Evolutionary conservation across 169 alveolate species (phyloP), one percentile per base, ranked within the genome.

Genomic region (Plasmodium gaboni): DNA sequence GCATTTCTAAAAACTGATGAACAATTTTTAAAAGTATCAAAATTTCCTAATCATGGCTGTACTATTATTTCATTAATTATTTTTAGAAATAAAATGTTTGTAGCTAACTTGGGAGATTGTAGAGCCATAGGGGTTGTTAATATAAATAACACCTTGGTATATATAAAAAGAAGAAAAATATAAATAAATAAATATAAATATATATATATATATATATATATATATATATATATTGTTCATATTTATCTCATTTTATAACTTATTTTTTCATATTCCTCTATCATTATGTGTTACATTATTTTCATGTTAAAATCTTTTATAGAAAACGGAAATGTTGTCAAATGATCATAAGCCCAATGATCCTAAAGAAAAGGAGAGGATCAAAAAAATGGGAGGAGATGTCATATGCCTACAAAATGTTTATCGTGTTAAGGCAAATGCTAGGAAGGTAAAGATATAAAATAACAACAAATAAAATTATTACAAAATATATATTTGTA

Each of bases 381-480:
- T 83, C 57, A 83, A 83, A 83, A 67, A 83, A 69, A 83, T 69
- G 86, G 91, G 91, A 17, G 91, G 91, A 15, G 91, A 83, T 42
- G 91, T 83, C 53, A 57, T 83, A 28, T 83, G 91, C 67, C 22
- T 83, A 26, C 91, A 83, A 59, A 83, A 83, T 72, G 91, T 83
- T 55, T 83, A 55, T 50, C 17, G 91, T 9, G 91, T 83, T 12
- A 70, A 69, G 63, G 91, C 91, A 2, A 67, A 83, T 44, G 72
- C 50, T 61, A 83, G 59, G 32, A 83, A 83, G 86, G 91, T 83
- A 80, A 32, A 4, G 17, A 15, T 15, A 61, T 60, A 38, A 9
- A 46, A 19, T 15, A 15, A 42, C 10, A 28, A 48, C 10, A 22
- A 64, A 55, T 0, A 55, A 12, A 55, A 12, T 17, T 55, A 55